Evolutionary conservation across 768 basidiomycete species (phyloP).

Genomic region (Kwoniella dendrophila): DNA sequence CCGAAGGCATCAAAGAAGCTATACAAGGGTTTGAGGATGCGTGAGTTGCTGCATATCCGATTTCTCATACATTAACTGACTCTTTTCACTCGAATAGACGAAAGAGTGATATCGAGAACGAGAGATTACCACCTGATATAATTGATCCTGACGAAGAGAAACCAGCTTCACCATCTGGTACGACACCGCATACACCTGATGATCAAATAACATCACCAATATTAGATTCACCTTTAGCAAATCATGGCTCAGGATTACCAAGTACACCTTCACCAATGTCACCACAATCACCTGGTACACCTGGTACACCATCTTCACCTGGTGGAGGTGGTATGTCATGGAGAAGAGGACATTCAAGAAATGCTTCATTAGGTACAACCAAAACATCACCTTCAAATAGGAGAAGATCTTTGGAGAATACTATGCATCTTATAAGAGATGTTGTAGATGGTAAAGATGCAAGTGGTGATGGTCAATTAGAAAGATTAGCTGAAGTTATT

Average conservation of each 20-base stretch:
- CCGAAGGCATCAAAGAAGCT: slow-evolving; percentile 92
- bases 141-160: slow-evolving; percentile 63
- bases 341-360: slow-evolving; percentile 63
- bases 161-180: slow-evolving; percentile 49
- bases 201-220: slow-evolving; percentile 40
- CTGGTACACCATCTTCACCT: slow-evolving; percentile 28
- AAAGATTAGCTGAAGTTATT: slow-evolving; percentile 54
- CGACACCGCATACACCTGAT: slow-evolving; percentile 47
- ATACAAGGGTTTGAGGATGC: slow-evolving; percentile 94
- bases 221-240: slow-evolving; percentile 2
- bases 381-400: slow-evolving; percentile 92
- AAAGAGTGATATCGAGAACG: slow-evolving; percentile 98
- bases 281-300: slow-evolving; percentile 14
- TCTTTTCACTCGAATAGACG: slow-evolving; percentile 61
- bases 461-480: slow-evolving; percentile 54
- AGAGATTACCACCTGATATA: slow-evolving; percentile 93
- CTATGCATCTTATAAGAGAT: slow-evolving; percentile 91
- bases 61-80: slow-evolving; percentile 8
- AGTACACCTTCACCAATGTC: slow-evolving; percentile 19
- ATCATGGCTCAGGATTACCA: neutral
- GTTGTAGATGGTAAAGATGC: slow-evolving; percentile 76
- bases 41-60: slow-evolving; percentile 61
- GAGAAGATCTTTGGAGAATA: slow-evolving; percentile 88
- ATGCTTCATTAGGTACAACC: slow-evolving; percentile 88
- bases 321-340: slow-evolving; percentile 53